Evolutionary conservation across 176 grass and related monocot species (phyloP), one percentile per base, ranked within the genome.

Genomic region (Phyllostachys edulis): DNA sequence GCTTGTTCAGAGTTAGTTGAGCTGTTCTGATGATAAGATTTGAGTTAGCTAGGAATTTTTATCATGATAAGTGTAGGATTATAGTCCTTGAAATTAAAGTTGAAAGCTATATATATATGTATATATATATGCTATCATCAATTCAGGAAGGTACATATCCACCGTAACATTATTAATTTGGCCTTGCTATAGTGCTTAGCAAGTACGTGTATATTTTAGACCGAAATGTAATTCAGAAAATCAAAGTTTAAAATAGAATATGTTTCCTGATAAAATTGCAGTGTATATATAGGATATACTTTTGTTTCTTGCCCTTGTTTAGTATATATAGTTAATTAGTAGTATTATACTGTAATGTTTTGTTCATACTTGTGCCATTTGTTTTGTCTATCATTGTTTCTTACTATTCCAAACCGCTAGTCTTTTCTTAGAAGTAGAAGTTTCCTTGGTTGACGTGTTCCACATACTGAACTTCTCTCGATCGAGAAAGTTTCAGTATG

Each of bases 1-100:
- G 56, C n/a, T 61, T 80, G 62, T 80, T 80, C 41, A 49, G 81
- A 81, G 54, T 81, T 89, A 3, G 83, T 76, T 83, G 73, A 86
- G 49, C 66, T 66, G 26, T 41, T 21, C 46, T 79, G 14, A 14
- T 50, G 61, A 45, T 68, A 29, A 49, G 4, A 50, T 62, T 83
- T 62, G 39, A 85, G 66, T 67, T 55, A 82, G 83, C 37, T 82
- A 13, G 36, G 39, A 36, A 64, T 52, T 44, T 76, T 54, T 21
- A 71, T 64, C 16, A 29, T 18, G 17, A 71, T 21, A 66, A 54
- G 41, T 57, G 21, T 57, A 57, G 54, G 20, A n/a, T 57, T 57
- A 9, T 20, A 64, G 16, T 10, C 6, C 10, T 50, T 66, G 1
- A 60, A 72, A 36, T 72, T 7, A 49, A 71, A 71, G 9, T 42